phyloP scores from a whole-genome alignment of 106 monocot genomes.

The Narthecium ossifragum region DNA sequence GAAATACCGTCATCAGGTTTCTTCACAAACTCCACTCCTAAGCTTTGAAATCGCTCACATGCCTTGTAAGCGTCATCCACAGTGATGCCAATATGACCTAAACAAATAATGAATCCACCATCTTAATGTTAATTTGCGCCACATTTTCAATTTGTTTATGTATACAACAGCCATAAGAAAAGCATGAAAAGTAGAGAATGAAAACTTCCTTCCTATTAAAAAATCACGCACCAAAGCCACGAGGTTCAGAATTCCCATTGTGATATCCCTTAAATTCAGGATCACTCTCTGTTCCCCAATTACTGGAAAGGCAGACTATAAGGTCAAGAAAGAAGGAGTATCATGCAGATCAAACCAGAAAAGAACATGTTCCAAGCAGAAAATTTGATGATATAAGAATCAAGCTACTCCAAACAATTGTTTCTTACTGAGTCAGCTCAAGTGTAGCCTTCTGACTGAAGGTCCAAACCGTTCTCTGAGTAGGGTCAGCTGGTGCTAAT shows the following conservation, averaged over 20 bases:
- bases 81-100: conserved; percentile 94
- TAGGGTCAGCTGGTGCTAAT: conserved; percentile 67
- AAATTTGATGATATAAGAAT: neutral
- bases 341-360: neutral
- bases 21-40: conserved; percentile 96
- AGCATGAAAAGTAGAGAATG: neutral
- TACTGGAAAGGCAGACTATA: conserved; percentile 32
- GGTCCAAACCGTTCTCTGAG: conserved; percentile 74
- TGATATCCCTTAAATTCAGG: conserved; percentile 97
- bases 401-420: neutral
- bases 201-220: neutral
- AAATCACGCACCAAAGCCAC: conserved; percentile 78
- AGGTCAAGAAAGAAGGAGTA: neutral
- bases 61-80: conserved; percentile 97
- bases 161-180: neutral
- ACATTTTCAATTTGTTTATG: too few species aligned
- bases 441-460: conserved; percentile 91
- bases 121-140: too few species aligned
- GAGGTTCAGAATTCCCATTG: conserved; percentile 97
- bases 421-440: conserved; percentile 88
- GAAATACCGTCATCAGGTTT: conserved; percentile 89
- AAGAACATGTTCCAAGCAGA: too few species aligned
- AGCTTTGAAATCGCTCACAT: conserved; percentile 79
- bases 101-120: conserved; percentile 5
- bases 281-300: conserved; percentile 99